Conservation (phyloP, 176 grass and related monocot species). For the Panicum miliaceum region DNA sequence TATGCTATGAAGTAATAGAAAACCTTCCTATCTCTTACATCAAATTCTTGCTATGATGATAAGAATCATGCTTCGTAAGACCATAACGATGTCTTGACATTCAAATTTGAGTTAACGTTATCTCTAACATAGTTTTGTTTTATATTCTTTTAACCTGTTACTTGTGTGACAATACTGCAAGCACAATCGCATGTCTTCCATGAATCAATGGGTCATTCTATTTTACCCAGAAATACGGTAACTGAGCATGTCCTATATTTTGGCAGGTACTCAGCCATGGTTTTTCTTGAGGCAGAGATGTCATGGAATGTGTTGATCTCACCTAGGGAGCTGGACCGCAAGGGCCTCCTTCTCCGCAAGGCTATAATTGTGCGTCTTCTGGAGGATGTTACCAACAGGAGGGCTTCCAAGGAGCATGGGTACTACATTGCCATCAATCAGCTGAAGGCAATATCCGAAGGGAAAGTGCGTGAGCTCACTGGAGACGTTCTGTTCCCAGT, state of each 20-base stretch:
- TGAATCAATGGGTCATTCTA: not conserved
- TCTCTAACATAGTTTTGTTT: not conserved
- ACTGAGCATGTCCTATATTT: not conserved
- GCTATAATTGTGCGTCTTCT: conserved; percentile 74
- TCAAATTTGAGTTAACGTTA: not conserved
- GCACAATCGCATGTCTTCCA: not conserved
- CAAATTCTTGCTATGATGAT: not conserved
- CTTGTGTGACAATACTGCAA: not conserved
- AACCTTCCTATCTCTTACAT: not conserved
- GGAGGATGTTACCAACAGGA: conserved; percentile 81
- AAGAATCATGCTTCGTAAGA: not conserved
- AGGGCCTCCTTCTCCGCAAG: conserved; percentile 84
- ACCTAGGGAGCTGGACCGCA: conserved; percentile 63
- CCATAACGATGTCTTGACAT: not conserved
- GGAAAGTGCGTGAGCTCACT: conserved; percentile 74
- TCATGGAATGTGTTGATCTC: conserved; percentile 87
- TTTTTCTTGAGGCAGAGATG: conserved; percentile 84
- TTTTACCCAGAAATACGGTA: not conserved
- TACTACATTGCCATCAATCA: conserved; percentile 76
- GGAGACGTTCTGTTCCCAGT: conserved; percentile 91
- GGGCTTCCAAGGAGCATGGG: conserved; percentile 94
- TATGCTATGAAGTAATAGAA: not conserved
- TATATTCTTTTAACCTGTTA: not conserved
- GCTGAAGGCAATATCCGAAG: conserved; percentile 74
- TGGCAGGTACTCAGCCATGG: conserved; percentile 64